Evolutionary conservation across 148 eudicot species (phyloP), one percentile per base, ranked within the genome.

Genomic region (Limonium bicolor): DNA sequence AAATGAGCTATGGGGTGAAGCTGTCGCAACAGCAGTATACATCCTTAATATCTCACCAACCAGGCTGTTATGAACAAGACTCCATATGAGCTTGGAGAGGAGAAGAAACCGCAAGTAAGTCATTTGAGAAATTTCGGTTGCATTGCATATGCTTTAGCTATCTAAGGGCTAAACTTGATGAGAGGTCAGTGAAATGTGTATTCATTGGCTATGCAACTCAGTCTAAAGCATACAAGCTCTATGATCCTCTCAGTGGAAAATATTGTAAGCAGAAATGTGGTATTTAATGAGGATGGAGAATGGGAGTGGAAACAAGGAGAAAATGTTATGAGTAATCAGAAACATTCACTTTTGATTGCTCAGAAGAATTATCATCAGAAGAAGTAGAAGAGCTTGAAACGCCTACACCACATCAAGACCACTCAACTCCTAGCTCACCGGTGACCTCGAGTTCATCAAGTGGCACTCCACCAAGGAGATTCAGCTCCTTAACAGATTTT

Each of bases 71-170:
- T n/a, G n/a, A n/a, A n/a, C n/a, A n/a, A n/a, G n/a, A n/a, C n/a
- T n/a, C n/a, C n/a, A 36, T 25, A 58, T 58, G 55, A 35, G 57
- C 51, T 0, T 59, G 46, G 64, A 10, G 16, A 1, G 20, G 24
- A 6, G n/a, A 4, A 26, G 9, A 59, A 51, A 23, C 51, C 51
- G 2, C 0, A 6, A 0, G 43, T 59, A 10, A 9, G 40, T 6
- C 20, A 23, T 20, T 6, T 35, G 2, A 19, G 6, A 34, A 23
- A 3, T n/a, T n/a, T n/a, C n/a, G n/a, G n/a, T n/a, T n/a, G n/a
- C n/a, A n/a, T n/a, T n/a, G n/a, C n/a, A n/a, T n/a, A n/a, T n/a
- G n/a, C n/a, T n/a, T n/a, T n/a, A n/a, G n/a, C n/a, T n/a, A n/a
- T n/a, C n/a, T n/a, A n/a, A n/a, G n/a, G n/a, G n/a, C n/a, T n/a